Percentiles rank a stretch among this genome's conserved stretches.
These are phyloP conservation scores for Nelumbo lutea DNA, from an alignment of 164 flowering plant species.

Conservation along the genomic window DNA sequence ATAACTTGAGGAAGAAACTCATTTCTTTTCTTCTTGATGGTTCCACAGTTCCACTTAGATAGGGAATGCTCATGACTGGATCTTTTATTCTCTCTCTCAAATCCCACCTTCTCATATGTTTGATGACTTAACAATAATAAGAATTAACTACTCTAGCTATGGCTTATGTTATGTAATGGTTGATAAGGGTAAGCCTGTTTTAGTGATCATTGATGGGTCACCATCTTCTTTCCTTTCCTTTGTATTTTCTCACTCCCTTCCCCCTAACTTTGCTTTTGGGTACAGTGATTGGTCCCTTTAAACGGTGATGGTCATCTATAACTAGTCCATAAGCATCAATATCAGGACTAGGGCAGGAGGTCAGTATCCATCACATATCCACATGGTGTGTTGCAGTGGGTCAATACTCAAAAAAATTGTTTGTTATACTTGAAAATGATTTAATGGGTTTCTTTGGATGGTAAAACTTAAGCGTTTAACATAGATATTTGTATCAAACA, in stretches of 20 bases:
- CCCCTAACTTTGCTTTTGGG: not conserved
- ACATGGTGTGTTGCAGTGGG: not conserved
- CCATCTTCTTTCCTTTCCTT: not conserved
- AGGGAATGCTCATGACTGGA: not conserved
- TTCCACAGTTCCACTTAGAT: slow-evolving; percentile 23
- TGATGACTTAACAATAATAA: not conserved
- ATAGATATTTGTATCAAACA: too few relatives aligned
- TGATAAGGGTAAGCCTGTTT: not conserved
- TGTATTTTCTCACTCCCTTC: not conserved
- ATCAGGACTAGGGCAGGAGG: not conserved
- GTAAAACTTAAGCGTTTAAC: not conserved
- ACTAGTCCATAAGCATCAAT: not conserved
- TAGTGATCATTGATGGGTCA: not conserved
- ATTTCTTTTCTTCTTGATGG: slow-evolving; percentile 11
- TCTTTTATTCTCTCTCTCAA: not conserved
- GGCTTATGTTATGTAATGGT: not conserved
- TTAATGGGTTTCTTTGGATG: not conserved
- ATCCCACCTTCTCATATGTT: slow-evolving; percentile 3
- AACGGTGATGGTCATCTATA: not conserved
- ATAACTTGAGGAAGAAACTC: not conserved
- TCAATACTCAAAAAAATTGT: not conserved
- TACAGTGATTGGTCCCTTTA: not conserved
- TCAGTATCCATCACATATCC: not conserved
- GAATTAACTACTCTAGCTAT: not conserved
- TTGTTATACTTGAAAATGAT: not conserved